phyloP scores from a whole-genome alignment of 208 protist genomes.

The Phytomonas francai region DNA sequence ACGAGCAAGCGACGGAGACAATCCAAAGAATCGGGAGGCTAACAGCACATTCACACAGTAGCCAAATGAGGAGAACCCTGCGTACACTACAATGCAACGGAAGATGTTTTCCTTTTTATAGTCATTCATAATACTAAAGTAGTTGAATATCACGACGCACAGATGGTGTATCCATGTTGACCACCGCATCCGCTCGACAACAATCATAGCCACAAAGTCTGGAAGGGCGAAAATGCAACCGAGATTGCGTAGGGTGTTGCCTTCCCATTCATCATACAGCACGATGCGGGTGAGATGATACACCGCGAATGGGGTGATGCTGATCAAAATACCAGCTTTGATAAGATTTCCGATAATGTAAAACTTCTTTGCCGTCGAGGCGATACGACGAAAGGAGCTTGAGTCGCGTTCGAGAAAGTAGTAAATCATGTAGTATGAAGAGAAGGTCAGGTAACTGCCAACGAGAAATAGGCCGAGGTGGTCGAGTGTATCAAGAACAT shows the following conservation, averaged over 20 bases:
- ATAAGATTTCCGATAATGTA: slow-evolving; percentile 90
- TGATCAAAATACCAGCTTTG: slow-evolving; percentile 83
- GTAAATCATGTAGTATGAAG: slow-evolving; percentile 85
- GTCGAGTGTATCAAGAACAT: slow-evolving; percentile 81
- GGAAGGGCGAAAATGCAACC: slow-evolving; percentile 91
- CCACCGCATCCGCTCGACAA: slow-evolving; percentile 86
- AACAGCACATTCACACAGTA: slow-evolving; percentile 91
- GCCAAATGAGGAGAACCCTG: slow-evolving; percentile 84
- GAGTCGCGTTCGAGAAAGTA: slow-evolving; percentile 81
- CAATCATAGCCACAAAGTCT: slow-evolving; percentile 88
- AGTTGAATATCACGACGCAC: slow-evolving; percentile 88
- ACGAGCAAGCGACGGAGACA: slow-evolving; percentile 39
- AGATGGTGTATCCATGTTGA: slow-evolving; percentile 87
- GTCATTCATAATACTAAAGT: slow-evolving; percentile 84
- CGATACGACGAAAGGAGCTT: slow-evolving; percentile 67
- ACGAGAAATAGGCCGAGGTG: slow-evolving; percentile 84
- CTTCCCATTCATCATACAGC: slow-evolving; percentile 78
- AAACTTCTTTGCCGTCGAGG: slow-evolving; percentile 85
- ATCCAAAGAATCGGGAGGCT: slow-evolving; percentile 85
- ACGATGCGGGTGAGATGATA: slow-evolving; percentile 78
- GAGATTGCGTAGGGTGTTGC: slow-evolving; percentile 81
- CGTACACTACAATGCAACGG: slow-evolving; percentile 89
- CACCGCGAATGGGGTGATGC: slow-evolving; percentile 82
- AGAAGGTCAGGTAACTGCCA: slow-evolving; percentile 82
- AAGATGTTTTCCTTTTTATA: slow-evolving; percentile 84